phyloP scores from a whole-genome alignment of 1,284 basidiomycete species.

The Boletus sp. region DNA sequence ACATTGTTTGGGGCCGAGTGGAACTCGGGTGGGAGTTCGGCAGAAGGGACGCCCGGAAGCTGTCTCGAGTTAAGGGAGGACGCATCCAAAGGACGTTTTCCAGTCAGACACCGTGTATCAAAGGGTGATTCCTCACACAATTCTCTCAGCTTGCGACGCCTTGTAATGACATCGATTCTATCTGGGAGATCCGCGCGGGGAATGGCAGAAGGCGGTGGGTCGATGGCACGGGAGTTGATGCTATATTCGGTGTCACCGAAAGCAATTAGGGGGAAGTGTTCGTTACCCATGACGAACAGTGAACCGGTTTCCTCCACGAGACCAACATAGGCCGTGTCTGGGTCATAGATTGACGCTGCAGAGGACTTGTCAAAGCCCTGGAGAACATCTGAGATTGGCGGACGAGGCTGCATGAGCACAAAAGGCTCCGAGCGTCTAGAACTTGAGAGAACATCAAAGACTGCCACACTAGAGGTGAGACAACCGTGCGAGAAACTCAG shows the following conservation, averaged over 20 bases:
- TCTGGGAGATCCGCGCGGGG: conserved; percentile 34
- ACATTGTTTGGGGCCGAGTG: conserved; percentile 2
- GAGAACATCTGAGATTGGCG: conserved; percentile 61
- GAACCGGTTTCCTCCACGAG: conserved; percentile 67
- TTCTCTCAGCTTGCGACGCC: conserved; percentile 37
- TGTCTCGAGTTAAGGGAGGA: conserved; percentile 33
- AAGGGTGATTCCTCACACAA: conserved; percentile 37
- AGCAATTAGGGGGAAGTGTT: conserved; percentile 68
- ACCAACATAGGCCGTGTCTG: conserved; percentile 67
- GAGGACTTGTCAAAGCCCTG: conserved; percentile 36
- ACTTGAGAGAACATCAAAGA: conserved; percentile 69
- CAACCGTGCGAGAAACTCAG: conserved; percentile 8
- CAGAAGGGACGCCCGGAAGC: conserved; percentile 34
- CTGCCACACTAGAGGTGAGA: conserved; percentile 53
- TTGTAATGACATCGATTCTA: conserved; percentile 44
- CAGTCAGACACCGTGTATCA: conserved; percentile 57
- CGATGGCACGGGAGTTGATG: conserved; percentile 32
- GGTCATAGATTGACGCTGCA: conserved; percentile 41
- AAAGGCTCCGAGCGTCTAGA: conserved; percentile 53
- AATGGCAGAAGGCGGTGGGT: conserved; percentile 34
- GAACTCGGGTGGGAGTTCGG: conserved; percentile 21
- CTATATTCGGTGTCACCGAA: conserved; percentile 50
- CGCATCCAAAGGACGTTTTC: conserved; percentile 49
- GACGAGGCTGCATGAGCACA: conserved; percentile 75
- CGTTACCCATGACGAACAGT: conserved; percentile 74